Base-by-base conservation (phyloP, 352 stramenopile genomes). In the Globisporangium rhizosaccharum region DNA sequence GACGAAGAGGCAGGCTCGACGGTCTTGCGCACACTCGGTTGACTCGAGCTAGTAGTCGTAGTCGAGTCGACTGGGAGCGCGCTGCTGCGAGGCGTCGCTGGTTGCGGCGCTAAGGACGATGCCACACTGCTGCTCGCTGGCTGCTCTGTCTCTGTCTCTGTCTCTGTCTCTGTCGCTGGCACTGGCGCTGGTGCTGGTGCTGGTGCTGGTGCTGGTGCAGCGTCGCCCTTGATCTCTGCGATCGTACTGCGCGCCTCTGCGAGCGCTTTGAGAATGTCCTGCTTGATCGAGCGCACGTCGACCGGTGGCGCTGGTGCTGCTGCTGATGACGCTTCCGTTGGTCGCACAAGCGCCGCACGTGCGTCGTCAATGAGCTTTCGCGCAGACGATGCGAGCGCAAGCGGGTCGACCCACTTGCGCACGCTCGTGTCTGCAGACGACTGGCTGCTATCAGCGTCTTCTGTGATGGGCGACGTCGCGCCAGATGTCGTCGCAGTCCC, bases 201-300 rank as follows among this genome's bases (percentile, higher is more conserved):
- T 59, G 25, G 26, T 61, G 20, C 3, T 37, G 47, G 11, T 20
- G 47, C 26, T 23, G 17, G 14, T 15, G 49, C 4, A 51, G 36
- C 44, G 59, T 57, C 51, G 61, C 61, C 51, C 51, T 62, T 93
- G 53, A 93, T 89, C 25, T 62, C 84, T 8, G 79, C 81, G 50
- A 93, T 90, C 14, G 82, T 82, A 52, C 69, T 92, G 44, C 84
- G 72, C 8, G 85, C 85, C 33, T 90, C 75, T 3, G 82, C 83
- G 26, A 94, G 56, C 6, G 80, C 85, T 56, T 92, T 92, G 7
- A 94, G 53, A 50, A 94, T 87, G 51, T 92, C 70, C 57, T 79
- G 70, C 63, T 94, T 92, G 59, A 94, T 91, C 0, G 81, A 79
- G 25, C 65, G 80, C 37, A 92, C 81, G 55, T 94, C 73, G 17